These are phyloP conservation scores for Jatropha podagrica DNA, from an alignment of 441 rosid species.

Conservation along the genomic window DNA sequence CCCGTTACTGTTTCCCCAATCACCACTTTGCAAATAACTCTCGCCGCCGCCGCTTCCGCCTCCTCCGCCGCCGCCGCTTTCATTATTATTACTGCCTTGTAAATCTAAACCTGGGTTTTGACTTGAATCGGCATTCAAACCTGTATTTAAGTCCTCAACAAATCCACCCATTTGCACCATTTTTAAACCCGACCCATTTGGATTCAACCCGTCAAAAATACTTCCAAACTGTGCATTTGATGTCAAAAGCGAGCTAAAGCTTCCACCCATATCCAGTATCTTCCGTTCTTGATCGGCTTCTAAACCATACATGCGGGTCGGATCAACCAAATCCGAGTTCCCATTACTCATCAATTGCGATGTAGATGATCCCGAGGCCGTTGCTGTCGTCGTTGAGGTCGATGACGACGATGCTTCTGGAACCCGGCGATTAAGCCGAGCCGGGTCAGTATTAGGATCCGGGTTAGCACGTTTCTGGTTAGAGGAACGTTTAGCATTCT, in stretches of 20 bases:
- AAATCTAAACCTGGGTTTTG: slow-evolving; percentile 22
- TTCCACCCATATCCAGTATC: slow-evolving; percentile 39
- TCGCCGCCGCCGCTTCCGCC: slow-evolving; percentile 8
- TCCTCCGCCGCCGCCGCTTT: slow-evolving; percentile 7
- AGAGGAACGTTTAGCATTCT: slow-evolving; percentile 54
- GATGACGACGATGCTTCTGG: slow-evolving; percentile 21
- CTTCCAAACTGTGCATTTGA: slow-evolving; percentile 44
- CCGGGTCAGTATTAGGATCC: slow-evolving; percentile 27
- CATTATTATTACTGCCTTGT: slow-evolving; percentile 2
- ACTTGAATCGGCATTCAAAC: slow-evolving; percentile 19
- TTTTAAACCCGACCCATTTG: slow-evolving; percentile 44
- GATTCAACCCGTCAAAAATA: slow-evolving; percentile 45
- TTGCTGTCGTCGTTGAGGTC: slow-evolving; percentile 13
- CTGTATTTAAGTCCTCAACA: slow-evolving; percentile 38
- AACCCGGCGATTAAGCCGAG: slow-evolving; percentile 24
- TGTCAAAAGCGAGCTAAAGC: slow-evolving; percentile 58
- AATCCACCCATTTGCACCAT: slow-evolving; percentile 37
- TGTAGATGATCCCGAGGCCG: background rate
- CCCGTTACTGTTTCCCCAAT: slow-evolving; percentile 38
- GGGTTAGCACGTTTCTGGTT: slow-evolving; percentile 34
- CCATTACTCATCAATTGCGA: slow-evolving; percentile 17
- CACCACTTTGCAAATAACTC: slow-evolving; percentile 27
- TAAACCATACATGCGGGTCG: slow-evolving; percentile 43
- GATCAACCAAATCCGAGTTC: slow-evolving; percentile 34
- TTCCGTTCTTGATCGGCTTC: slow-evolving; percentile 45